These are phyloP conservation scores for Macrophomina phaseolina DNA, from an alignment of 2,329 filamentous ascomycete genomes.

Conservation along the genomic window DNA sequence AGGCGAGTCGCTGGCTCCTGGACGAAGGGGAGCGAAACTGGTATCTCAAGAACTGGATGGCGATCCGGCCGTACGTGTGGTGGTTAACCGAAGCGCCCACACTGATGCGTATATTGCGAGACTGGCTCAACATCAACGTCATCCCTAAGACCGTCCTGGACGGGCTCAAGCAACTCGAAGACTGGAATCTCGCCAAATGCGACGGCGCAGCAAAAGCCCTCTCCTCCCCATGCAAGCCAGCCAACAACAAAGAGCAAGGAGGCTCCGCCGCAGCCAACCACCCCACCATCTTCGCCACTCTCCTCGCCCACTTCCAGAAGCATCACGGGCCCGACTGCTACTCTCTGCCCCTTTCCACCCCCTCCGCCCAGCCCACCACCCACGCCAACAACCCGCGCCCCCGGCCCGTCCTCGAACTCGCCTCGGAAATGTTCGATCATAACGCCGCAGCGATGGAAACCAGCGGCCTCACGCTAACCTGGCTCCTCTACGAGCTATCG, in stretches of 20 bases:
- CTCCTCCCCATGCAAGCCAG: background rate
- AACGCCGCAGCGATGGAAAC: slow-evolving; percentile 81
- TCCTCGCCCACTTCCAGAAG: slow-evolving; percentile 55
- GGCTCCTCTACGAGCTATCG: slow-evolving; percentile 63
- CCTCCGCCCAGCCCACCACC: too few species aligned
- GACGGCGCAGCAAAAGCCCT: slow-evolving; percentile 40
- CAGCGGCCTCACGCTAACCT: slow-evolving; percentile 71
- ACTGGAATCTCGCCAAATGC: slow-evolving; percentile 56
- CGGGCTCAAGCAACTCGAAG: slow-evolving; percentile 71
- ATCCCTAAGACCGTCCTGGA: slow-evolving; percentile 70
- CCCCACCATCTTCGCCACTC: slow-evolving; percentile 60
- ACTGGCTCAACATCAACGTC: slow-evolving; percentile 60
- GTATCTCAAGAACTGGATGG: slow-evolving; percentile 69
- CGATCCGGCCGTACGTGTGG: slow-evolving; percentile 52
- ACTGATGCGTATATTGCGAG: slow-evolving; percentile 59
- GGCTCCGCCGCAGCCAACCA: background rate
- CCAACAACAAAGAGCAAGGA: background rate
- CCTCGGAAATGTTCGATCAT: slow-evolving; percentile 78
- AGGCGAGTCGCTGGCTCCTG: slow-evolving; percentile 68
- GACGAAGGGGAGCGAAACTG: slow-evolving; percentile 61
- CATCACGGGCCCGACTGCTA: slow-evolving; percentile 30
- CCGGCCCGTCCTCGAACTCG: slow-evolving; percentile 52
- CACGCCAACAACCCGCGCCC: background rate
- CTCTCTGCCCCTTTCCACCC: background rate
- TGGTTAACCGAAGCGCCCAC: slow-evolving; percentile 75